A percentile compares a stretch with the other conserved stretches of the same genome.
Evolutionary conservation across 2,329 filamentous ascomycete genomes (phyloP).

Genomic region (Fusarium aywerte): DNA sequence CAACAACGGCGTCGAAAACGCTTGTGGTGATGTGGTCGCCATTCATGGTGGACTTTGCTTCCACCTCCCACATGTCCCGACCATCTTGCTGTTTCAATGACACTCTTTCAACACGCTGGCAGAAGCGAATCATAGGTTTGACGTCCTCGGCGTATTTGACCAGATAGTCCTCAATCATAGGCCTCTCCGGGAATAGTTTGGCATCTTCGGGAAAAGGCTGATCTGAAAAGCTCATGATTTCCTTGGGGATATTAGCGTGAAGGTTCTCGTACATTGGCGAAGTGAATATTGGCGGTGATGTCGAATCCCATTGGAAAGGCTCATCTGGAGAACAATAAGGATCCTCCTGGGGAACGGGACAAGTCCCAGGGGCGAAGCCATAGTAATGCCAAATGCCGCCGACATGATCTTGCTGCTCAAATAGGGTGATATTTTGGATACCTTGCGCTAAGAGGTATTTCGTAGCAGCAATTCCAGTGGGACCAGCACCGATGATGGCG

Average conservation of each 20-base stretch:
- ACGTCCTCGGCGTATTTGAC: slow-evolving; percentile 76
- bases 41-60: slow-evolving; percentile 61
- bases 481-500: slow-evolving; percentile 85
- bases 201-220: slow-evolving; percentile 70
- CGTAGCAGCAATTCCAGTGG: slow-evolving; percentile 79
- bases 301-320: slow-evolving; percentile 62
- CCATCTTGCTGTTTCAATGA: slow-evolving; percentile 45
- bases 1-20: slow-evolving; percentile 78
- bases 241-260: slow-evolving; percentile 87
- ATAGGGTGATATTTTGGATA: slow-evolving; percentile 78
- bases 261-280: slow-evolving; percentile 85
- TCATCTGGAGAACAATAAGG: slow-evolving; percentile 70
- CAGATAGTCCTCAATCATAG: slow-evolving; percentile 79
- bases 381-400: slow-evolving; percentile 92
- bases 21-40: slow-evolving; percentile 54
- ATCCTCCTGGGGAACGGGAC: slow-evolving; percentile 74
- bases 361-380: slow-evolving; percentile 58
- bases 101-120: slow-evolving; percentile 74
- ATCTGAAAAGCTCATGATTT: slow-evolving; percentile 84
- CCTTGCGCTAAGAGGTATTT: slow-evolving; percentile 81
- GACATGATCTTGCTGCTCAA: slow-evolving; percentile 80
- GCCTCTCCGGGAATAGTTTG: slow-evolving; percentile 79
- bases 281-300: slow-evolving; percentile 70
- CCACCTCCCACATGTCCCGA: slow-evolving; percentile 70
- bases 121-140: slow-evolving; percentile 73